A percentile compares a stretch with the other conserved stretches of the same genome.
Evolutionary conservation across 139 green algal genomes (phyloP).

Genomic region (Micromonas commoda): DNA sequence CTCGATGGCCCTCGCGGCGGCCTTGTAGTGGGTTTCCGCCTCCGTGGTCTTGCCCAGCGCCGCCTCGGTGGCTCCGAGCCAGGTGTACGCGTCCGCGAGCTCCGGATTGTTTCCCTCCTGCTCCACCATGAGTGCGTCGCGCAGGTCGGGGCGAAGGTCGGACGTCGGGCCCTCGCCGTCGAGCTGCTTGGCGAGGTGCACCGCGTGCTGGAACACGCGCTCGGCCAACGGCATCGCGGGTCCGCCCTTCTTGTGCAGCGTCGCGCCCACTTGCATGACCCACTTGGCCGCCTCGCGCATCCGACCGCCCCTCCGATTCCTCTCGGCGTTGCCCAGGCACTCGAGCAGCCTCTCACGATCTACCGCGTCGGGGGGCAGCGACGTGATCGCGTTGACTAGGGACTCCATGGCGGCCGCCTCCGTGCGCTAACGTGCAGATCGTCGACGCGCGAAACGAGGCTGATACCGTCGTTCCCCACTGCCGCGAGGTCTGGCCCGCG

Average conservation of each 20-base stretch:
- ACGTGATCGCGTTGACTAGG: not conserved
- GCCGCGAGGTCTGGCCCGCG: too few species aligned
- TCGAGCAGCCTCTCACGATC: not conserved
- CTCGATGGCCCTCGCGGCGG: conserved; percentile 16
- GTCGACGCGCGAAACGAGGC: too few species aligned
- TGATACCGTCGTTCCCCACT: too few species aligned
- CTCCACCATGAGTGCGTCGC: not conserved
- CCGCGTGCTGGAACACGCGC: not conserved
- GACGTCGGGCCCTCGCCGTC: not conserved
- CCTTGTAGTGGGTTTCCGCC: conserved; percentile 12
- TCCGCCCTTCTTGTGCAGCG: not conserved
- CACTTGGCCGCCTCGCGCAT: not conserved
- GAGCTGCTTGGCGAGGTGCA: not conserved
- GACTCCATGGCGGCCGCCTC: not conserved
- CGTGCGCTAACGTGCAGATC: not conserved
- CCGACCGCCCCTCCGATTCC: not conserved
- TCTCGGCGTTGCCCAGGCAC: not conserved
- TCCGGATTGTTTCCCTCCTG: not conserved
- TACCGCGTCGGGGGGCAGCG: not conserved
- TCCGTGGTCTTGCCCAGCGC: not conserved
- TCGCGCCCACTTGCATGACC: conserved; percentile 1
- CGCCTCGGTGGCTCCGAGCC: not conserved
- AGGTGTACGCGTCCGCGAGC: conserved; percentile 13
- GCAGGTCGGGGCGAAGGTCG: too few species aligned
- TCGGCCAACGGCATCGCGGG: not conserved